These are phyloP conservation scores for Hyphodiscus hymeniophilus DNA, from an alignment of 495 filamentous ascomycete species.

Conservation along the genomic window DNA sequence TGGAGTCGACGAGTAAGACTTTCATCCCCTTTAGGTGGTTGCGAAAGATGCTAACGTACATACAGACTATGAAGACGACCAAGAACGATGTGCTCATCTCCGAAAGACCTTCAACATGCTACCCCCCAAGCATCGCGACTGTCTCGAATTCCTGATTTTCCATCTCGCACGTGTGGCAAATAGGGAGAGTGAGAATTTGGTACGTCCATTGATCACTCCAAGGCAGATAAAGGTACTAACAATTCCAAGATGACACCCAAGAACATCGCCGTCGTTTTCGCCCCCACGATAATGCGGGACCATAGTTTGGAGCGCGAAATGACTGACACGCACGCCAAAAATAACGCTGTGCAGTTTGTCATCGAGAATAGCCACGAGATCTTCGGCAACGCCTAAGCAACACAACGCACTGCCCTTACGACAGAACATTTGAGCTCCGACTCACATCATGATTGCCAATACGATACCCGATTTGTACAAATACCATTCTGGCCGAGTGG, in stretches of 20 bases:
- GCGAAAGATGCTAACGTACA: conserved; percentile 17
- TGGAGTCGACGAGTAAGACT: conserved; percentile 63
- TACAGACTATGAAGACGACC: conserved; percentile 43
- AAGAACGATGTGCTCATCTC: conserved; percentile 58
- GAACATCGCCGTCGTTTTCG: conserved; percentile 96
- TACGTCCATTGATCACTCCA: conserved; percentile 8
- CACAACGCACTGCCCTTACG: neutral
- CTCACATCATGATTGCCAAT: neutral
- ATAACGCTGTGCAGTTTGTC: conserved; percentile 78
- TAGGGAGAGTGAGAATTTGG: conserved; percentile 69
- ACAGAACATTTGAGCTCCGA: neutral
- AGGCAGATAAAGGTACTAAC: conserved; percentile 14
- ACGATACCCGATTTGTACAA: conserved; percentile 17
- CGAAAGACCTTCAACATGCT: conserved; percentile 64
- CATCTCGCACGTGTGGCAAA: conserved; percentile 85
- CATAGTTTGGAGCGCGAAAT: conserved; percentile 84
- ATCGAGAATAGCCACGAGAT: conserved; percentile 78
- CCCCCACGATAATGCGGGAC: conserved; percentile 93
- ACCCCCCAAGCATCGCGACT: conserved; percentile 74
- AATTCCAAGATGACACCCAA: conserved; percentile 68
- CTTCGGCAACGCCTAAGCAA: conserved; percentile 37
- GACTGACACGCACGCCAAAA: conserved; percentile 91
- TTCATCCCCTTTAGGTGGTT: no score
- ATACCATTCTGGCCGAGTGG: conserved; percentile 4
- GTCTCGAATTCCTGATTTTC: conserved; percentile 89